Percentiles rank a stretch among this genome's conserved stretches.
These are phyloP conservation scores for Trichoderma breve DNA, from an alignment of 2,329 filamentous ascomycete species.

Conservation along the genomic window DNA sequence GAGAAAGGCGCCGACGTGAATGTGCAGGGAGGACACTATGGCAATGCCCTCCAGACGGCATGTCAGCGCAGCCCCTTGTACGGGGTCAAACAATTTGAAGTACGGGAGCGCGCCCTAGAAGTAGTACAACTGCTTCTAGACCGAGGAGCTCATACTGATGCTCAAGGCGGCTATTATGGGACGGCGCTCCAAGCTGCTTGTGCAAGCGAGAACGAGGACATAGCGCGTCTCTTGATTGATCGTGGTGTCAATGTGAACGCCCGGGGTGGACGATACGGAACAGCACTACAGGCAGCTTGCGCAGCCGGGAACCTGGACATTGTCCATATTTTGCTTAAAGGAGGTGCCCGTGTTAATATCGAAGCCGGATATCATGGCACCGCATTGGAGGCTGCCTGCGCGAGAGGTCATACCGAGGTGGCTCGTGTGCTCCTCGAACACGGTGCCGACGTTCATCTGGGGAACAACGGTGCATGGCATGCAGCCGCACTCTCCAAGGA, in stretches of 20 bases:
- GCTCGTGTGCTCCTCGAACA: not conserved
- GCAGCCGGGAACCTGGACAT: not conserved
- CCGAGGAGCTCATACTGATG: rapidly evolving
- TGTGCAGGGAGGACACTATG: not conserved
- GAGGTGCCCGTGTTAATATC: not conserved
- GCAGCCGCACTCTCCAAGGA: not conserved
- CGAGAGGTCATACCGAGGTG: too few relatives aligned
- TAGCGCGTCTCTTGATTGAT: not conserved
- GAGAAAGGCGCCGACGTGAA: not conserved
- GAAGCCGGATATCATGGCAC: not conserved
- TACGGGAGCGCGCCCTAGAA: not conserved
- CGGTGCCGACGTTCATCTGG: not conserved
- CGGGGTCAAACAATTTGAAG: too few relatives aligned
- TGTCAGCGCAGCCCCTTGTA: too few relatives aligned
- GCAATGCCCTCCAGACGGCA: not conserved
- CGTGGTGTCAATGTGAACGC: not conserved
- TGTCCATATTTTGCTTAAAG: not conserved
- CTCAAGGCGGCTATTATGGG: not conserved
- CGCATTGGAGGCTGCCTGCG: not conserved
- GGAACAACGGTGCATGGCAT: not conserved
- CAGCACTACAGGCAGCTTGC: not conserved
- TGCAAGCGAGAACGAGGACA: rapidly evolving
- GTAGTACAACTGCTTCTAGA: not conserved
- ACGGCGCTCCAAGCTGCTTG: not conserved
- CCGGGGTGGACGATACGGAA: not conserved